Evolutionary conservation across 2,329 filamentous ascomycete species (phyloP), one percentile per base, ranked within the genome.

Genomic region (Erysiphe neolycopersici): DNA sequence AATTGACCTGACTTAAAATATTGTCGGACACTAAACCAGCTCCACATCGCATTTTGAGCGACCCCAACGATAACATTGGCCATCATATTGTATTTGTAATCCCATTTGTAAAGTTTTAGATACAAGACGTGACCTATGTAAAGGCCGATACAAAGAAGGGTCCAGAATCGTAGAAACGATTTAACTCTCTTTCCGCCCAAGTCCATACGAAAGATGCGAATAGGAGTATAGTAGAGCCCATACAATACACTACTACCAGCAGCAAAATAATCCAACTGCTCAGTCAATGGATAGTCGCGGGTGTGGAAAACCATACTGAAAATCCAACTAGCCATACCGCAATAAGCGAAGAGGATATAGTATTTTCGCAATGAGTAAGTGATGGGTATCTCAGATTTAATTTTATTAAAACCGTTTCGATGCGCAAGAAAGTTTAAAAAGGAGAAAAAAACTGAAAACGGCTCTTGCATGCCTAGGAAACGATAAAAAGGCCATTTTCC

Each of bases 401-500:
- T 60, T 54, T 76, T 74, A 44, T 64, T 59, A 50, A 93, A 72
- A 47, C 89, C 89, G 51, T 73, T 61, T 56, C 73, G 71, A 64
- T 98, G 89, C 13, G 85, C 87, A 51, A 77, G 69, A 55, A 89
- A 77, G 66, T 98, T 98, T 56, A 91, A 71, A 43, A 93, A 67
- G 50, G 81, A 92, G 67, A 94, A 98, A 56, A 94, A 65, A 51
- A 95, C 87, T 42, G 77, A 84, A 59, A 85, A 83, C 46, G 87
- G 84, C 63, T 98, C 89, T 63, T 98, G 89, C 65, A 93, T 79
- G 59, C 89, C 89, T 44, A 91, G 62, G 55, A 94, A 69, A 51
- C 89, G 80, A 59, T 76, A 67, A 63, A 98, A 98, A 35, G 89
- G 89, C 89, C 89, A 98, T 69, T 98, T 98, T 30, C 89, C 89